A percentile compares a stretch with the other conserved stretches of the same genome.
phyloP scores from a whole-genome alignment of 352 stramenopile species.

The Globisporangium heterothallicum region DNA sequence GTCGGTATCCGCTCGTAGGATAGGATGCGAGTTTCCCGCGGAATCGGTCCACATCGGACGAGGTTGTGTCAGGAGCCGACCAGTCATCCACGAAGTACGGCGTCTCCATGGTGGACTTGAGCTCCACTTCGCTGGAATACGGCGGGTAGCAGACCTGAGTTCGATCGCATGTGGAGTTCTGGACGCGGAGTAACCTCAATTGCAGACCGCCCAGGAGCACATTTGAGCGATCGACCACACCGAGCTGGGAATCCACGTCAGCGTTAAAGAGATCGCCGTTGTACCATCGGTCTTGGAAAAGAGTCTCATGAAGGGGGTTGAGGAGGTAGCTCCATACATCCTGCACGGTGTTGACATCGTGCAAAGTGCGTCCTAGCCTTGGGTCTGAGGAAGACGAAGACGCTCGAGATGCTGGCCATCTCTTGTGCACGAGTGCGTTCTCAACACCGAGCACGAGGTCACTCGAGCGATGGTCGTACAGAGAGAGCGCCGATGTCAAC shows the following conservation, averaged over 20 bases:
- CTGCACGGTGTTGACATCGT: slow-evolving; percentile 28
- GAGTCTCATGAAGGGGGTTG: slow-evolving; percentile 26
- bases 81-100: slow-evolving; percentile 26
- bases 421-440: slow-evolving; percentile 14
- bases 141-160: slow-evolving; percentile 27
- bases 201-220: slow-evolving; percentile 60
- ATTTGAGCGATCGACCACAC: slow-evolving; percentile 36
- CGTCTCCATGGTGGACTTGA: slow-evolving; percentile 11
- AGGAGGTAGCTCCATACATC: slow-evolving; percentile 56
- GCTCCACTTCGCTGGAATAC: slow-evolving; percentile 23
- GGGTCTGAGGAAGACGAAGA: neutral
- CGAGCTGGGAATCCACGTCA: slow-evolving; percentile 42
- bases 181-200: slow-evolving; percentile 42
- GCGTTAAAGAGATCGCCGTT: slow-evolving; percentile 43
- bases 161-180: slow-evolving; percentile 16
- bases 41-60: slow-evolving; percentile 12
- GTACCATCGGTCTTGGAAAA: slow-evolving; percentile 54
- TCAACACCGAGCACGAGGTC: slow-evolving; percentile 28
- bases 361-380: slow-evolving; percentile 16
- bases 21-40: slow-evolving; percentile 33
- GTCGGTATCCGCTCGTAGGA: slow-evolving; percentile 15
- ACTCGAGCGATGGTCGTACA: slow-evolving; percentile 38
- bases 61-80: slow-evolving; percentile 11
- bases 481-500: slow-evolving; percentile 35
- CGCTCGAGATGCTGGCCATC: neutral